Percentiles rank a stretch among this genome's conserved stretches.
Evolutionary conservation across 176 grass and related monocot species (phyloP).

Genomic region (Alloteropsis semialata): DNA sequence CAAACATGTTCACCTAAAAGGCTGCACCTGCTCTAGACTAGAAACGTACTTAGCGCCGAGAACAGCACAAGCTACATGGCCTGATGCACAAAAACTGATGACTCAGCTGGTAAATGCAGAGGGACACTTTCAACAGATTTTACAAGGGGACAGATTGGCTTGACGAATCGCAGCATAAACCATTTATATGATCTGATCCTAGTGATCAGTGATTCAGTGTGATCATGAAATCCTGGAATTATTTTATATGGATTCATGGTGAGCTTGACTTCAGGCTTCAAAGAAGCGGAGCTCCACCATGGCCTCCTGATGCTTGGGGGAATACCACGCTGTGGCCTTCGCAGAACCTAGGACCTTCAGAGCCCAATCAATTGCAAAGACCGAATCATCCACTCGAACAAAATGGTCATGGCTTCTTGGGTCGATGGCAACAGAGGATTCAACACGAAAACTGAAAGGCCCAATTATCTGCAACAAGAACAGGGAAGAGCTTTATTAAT

Average conservation of each 20-base stretch:
- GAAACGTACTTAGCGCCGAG: not conserved
- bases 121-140: not conserved
- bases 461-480: conserved; percentile 63
- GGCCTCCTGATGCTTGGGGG: conserved; percentile 66
- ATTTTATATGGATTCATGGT: not conserved
- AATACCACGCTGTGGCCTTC: conserved; percentile 95
- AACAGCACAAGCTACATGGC: not conserved
- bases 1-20: not conserved
- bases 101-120: not conserved
- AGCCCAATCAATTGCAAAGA: conserved; percentile 91
- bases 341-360: conserved; percentile 91
- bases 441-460: conserved; percentile 86
- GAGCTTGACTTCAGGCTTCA: conserved; percentile 49
- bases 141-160: not conserved
- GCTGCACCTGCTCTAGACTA: not conserved
- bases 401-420: conserved; percentile 46
- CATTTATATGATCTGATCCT: not conserved
- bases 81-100: not conserved
- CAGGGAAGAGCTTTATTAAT: not conserved
- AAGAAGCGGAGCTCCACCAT: conserved; percentile 93
- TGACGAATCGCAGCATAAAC: not conserved
- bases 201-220: not conserved
- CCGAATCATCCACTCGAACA: conserved; percentile 56
- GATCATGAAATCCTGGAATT: not conserved
- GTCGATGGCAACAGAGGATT: conserved; percentile 63